Evolutionary conservation across 352 stramenopile species (phyloP).

Genomic region (Globisporangium cederbergense): DNA sequence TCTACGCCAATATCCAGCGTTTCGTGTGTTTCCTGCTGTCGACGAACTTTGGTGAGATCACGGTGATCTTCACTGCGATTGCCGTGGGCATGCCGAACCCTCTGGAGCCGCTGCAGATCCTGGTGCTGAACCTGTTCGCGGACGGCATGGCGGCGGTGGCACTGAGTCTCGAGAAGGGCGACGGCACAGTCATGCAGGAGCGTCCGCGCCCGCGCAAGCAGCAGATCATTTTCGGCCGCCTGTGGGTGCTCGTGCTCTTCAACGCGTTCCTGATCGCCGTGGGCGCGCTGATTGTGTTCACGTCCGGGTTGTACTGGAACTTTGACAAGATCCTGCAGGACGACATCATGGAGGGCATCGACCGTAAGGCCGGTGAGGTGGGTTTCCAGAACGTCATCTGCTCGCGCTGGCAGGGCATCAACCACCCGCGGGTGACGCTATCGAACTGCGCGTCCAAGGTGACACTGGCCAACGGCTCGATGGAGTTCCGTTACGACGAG

Average conservation of each 20-base stretch:
- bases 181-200: constrained; percentile 63
- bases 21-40: constrained; percentile 98
- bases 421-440: not conserved
- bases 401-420: constrained; percentile 7
- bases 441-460: constrained; percentile 1
- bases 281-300: constrained; percentile 61
- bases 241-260: constrained; percentile 65
- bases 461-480: not conserved
- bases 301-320: constrained; percentile 65
- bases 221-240: constrained; percentile 60
- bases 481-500: not conserved
- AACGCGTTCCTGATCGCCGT: constrained; percentile 60
- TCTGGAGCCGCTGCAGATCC: constrained; percentile 94
- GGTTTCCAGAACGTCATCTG: constrained; percentile 1
- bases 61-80: constrained; percentile 73
- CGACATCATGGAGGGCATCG: constrained; percentile 44
- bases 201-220: constrained; percentile 49
- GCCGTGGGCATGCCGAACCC: constrained; percentile 76
- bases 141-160: constrained; percentile 82
- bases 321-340: constrained; percentile 54
- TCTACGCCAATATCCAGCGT: constrained; percentile 97
- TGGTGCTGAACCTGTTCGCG: constrained; percentile 98
- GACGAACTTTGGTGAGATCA: constrained; percentile 95
- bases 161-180: constrained; percentile 69
- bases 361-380: not conserved